phyloP scores from a whole-genome alignment of 2,329 filamentous ascomycete genomes.

The Penicillium occitanis region DNA sequence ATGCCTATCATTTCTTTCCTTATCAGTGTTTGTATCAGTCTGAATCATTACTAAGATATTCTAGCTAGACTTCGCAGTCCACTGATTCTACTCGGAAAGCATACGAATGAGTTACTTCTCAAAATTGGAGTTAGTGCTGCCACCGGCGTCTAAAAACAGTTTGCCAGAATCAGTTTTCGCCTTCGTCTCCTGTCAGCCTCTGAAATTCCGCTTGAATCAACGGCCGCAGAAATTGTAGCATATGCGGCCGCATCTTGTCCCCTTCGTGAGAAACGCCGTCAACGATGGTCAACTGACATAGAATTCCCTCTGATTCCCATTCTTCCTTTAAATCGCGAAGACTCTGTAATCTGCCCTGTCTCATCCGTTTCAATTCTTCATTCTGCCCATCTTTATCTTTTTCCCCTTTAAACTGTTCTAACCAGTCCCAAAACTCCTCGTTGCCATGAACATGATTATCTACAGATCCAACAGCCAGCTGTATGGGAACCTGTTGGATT shows the following conservation, averaged over 20 bases:
- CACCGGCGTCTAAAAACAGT: neutral
- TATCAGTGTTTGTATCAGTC: too few species aligned
- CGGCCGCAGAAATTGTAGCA: neutral
- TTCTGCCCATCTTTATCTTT: neutral
- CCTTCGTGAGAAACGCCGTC: neutral
- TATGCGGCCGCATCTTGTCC: neutral
- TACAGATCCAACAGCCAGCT: constrained; percentile 2
- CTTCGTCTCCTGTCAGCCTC: neutral
- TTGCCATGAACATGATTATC: constrained; percentile 3
- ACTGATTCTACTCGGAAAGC: too few species aligned
- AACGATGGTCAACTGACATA: neutral
- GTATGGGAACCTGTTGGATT: constrained; percentile 1
- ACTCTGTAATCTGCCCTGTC: neutral
- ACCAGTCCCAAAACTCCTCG: neutral
- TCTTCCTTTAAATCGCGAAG: neutral
- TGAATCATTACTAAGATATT: too few species aligned
- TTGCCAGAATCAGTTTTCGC: neutral
- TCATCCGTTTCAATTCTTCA: neutral
- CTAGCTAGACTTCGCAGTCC: too few species aligned
- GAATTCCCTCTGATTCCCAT: neutral
- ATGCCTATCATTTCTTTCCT: too few species aligned
- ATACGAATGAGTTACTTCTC: too few species aligned
- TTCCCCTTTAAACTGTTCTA: neutral
- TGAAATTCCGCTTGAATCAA: neutral
- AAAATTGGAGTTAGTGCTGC: too few species aligned